Conservation (phyloP, 177 flowering plant species). For the Vitis hybrid region DNA sequence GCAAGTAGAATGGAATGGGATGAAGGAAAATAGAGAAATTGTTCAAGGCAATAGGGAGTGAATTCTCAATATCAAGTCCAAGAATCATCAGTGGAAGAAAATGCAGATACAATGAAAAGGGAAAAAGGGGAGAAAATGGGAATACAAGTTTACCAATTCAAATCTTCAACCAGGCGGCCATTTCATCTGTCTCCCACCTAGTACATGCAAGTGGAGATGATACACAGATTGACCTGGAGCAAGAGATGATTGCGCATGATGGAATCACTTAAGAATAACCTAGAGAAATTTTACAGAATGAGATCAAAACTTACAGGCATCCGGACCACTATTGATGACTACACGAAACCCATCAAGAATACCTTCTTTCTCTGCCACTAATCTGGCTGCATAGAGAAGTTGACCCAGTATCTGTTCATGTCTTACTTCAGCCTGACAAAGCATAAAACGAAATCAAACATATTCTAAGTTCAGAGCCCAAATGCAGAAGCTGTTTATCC, state of each 20-base stretch:
- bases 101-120: neutral
- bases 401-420: conserved; percentile 73
- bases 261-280: neutral
- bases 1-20: too few species aligned
- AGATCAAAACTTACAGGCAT: conserved; percentile 57
- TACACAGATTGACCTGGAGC: conserved; percentile 84
- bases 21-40: too few species aligned
- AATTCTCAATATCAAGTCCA: neutral
- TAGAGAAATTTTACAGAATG: neutral
- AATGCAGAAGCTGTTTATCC: neutral
- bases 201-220: conserved; percentile 86
- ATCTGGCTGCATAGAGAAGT: conserved; percentile 72
- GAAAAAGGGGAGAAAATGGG: too few species aligned
- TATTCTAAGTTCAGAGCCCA: neutral
- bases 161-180: conserved; percentile 84
- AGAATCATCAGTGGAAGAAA: neutral
- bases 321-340: conserved; percentile 79
- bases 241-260: neutral
- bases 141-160: neutral
- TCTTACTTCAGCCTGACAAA: conserved; percentile 68
- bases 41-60: too few species aligned
- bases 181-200: conserved; percentile 86
- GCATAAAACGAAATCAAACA: neutral
- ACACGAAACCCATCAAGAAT: conserved; percentile 79
- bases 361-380: conserved; percentile 93